Conservation (phyloP, 2,329 filamentous ascomycete genomes). For the Didymella lethalis region DNA sequence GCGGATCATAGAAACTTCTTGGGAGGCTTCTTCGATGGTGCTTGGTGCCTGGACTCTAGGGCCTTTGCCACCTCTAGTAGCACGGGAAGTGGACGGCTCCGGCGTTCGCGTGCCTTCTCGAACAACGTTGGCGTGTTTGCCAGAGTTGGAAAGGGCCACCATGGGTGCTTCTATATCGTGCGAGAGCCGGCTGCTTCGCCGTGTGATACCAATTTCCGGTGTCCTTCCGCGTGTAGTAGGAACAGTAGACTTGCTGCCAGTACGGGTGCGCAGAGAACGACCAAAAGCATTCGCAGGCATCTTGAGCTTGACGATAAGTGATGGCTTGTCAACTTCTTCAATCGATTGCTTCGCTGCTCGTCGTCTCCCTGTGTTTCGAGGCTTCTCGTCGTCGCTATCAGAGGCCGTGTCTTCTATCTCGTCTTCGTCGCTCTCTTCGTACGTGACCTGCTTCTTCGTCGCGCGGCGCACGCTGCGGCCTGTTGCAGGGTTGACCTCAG, state of each 20-base stretch:
- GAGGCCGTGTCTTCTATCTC: slow-evolving; percentile 52
- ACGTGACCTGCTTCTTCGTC: slow-evolving; percentile 63
- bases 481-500: slow-evolving; percentile 63
- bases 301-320: slow-evolving; percentile 54
- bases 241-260: slow-evolving; percentile 49
- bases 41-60: slow-evolving; percentile 57
- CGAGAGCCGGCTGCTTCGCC: slow-evolving; percentile 67
- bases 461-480: slow-evolving; percentile 64
- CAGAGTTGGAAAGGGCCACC: slow-evolving; percentile 66
- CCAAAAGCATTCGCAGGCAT: slow-evolving; percentile 39
- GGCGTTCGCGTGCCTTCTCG: slow-evolving; percentile 62
- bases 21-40: slow-evolving; percentile 62
- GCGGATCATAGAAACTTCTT: slow-evolving; percentile 55
- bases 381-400: slow-evolving; percentile 41
- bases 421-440: slow-evolving; percentile 64
- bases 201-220: slow-evolving; percentile 48
- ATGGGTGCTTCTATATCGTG: slow-evolving; percentile 65
- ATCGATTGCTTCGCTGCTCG: slow-evolving; percentile 39
- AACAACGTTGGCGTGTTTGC: slow-evolving; percentile 63
- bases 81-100: slow-evolving; percentile 54
- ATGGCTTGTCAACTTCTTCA: slow-evolving; percentile 40
- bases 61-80: slow-evolving; percentile 57
- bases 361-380: slow-evolving; percentile 28
- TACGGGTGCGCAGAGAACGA: slow-evolving; percentile 48
- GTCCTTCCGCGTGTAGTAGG: slow-evolving; percentile 46